Percentiles rank a stretch among this genome's conserved stretches.
These are phyloP conservation scores for Rhodotorula glutinis DNA, from an alignment of 1,284 basidiomycete species.

Conservation along the genomic window DNA sequence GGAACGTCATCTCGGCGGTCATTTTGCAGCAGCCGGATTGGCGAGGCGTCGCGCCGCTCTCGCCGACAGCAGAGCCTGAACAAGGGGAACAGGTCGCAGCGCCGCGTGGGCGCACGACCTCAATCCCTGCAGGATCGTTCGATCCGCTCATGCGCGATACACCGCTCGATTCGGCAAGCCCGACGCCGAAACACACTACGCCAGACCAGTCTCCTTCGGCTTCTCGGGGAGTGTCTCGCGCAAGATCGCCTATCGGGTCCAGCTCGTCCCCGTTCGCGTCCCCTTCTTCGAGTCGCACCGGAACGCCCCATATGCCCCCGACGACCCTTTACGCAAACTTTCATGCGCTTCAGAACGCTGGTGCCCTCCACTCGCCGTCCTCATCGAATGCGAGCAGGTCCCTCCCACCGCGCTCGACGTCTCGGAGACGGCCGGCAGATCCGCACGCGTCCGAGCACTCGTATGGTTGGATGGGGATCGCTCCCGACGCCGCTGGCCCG, in stretches of 20 bases:
- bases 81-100: neutral
- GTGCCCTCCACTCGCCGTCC: conserved; percentile 1
- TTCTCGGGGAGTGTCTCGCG: conserved; percentile 18
- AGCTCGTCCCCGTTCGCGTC: conserved; percentile 9
- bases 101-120: neutral
- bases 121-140: neutral
- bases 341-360: conserved; percentile 22
- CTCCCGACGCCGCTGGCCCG: neutral
- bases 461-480: neutral
- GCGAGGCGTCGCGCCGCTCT: conserved; percentile 42
- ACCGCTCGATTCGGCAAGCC: conserved; percentile 9
- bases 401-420: neutral
- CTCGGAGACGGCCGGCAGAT: conserved; percentile 5
- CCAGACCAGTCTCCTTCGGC: conserved; percentile 2
- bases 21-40: conserved; percentile 58
- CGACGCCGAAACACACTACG: conserved; percentile 11
- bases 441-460: neutral
- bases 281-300: neutral
- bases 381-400: conserved; percentile 16
- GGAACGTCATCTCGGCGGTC: conserved; percentile 18
- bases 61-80: neutral
- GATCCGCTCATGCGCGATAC: neutral
- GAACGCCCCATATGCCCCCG: conserved; percentile 32
- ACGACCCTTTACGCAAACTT: conserved; percentile 38
- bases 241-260: conserved; percentile 13